These are phyloP conservation scores for Fusarium nygamai DNA, from an alignment of 2,329 filamentous ascomycete species.

Conservation along the genomic window DNA sequence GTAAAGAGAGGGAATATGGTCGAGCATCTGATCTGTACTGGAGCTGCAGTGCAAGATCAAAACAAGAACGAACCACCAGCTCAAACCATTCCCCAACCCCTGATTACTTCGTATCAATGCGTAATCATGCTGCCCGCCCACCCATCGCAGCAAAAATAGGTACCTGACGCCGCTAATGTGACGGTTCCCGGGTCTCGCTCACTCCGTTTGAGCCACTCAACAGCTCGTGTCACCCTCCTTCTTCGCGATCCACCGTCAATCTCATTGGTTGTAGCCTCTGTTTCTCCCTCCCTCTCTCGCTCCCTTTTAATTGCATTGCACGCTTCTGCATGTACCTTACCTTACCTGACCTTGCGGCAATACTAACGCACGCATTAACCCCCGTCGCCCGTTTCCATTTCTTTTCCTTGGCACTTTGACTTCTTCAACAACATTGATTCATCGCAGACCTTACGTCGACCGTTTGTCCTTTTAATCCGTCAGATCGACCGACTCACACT, in stretches of 20 bases:
- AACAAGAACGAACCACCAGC: neutral
- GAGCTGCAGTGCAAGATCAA: neutral
- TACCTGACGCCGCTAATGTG: conserved; percentile 8
- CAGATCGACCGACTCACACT: conserved; percentile 1
- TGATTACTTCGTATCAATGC: conserved; percentile 29
- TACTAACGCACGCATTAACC: conserved; percentile 8
- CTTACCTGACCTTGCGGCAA: neutral
- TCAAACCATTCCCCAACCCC: conserved; percentile 6
- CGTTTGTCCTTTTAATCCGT: conserved; percentile 1
- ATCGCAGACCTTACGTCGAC: conserved; percentile 24
- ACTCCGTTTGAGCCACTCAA: conserved; percentile 31
- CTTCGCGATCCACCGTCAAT: conserved; percentile 22
- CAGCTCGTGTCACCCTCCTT: conserved; percentile 31
- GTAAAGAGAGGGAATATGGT: neutral
- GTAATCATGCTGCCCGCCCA: conserved; percentile 9
- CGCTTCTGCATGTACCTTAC: conserved; percentile 1
- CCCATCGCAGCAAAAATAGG: conserved; percentile 25
- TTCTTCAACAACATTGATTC: conserved; percentile 38
- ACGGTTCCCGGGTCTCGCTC: conserved; percentile 15
- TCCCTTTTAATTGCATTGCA: conserved; percentile 30
- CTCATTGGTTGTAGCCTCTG: conserved; percentile 18
- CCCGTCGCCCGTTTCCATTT: conserved; percentile 32
- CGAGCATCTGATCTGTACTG: neutral
- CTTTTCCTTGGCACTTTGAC: conserved; percentile 41
- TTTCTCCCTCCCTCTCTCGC: conserved; percentile 22